Conservation (phyloP, 768 basidiomycete genomes). For the Chlorophyllum brunneum region DNA sequence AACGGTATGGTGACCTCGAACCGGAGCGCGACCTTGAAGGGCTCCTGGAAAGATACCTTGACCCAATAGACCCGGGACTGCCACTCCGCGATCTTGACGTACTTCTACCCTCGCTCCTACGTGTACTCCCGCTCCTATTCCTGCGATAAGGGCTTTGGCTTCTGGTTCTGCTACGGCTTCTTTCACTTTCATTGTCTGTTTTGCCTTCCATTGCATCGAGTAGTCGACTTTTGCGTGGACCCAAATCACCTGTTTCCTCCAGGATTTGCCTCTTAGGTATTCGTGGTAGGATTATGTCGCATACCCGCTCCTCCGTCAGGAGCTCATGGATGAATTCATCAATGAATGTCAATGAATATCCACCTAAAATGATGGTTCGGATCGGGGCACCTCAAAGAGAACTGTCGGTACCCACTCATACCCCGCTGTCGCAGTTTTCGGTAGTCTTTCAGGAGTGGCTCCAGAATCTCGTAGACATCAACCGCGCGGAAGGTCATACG, state of each 20-base stretch:
- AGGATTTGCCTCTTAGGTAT: constrained; percentile 79
- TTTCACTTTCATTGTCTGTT: constrained; percentile 47
- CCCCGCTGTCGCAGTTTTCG: constrained; percentile 80
- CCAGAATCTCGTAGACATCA: constrained; percentile 90
- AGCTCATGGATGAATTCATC: constrained; percentile 90
- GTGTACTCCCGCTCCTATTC: constrained; percentile 25
- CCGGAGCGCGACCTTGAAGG: constrained; percentile 50
- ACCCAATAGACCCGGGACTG: constrained; percentile 30
- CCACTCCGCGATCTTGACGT: constrained; percentile 21
- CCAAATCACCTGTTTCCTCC: constrained; percentile 90
- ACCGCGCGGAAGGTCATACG: constrained; percentile 90
- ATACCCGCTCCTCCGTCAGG: constrained; percentile 86
- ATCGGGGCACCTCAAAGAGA: not conserved
- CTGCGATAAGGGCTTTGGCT: constrained; percentile 16
- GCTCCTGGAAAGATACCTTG: constrained; percentile 64
- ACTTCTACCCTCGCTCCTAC: constrained; percentile 31
- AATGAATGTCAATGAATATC: constrained; percentile 82
- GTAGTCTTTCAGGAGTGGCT: constrained; percentile 93
- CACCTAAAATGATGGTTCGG: constrained; percentile 44
- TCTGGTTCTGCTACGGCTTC: constrained; percentile 31
- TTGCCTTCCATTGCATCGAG: constrained; percentile 83
- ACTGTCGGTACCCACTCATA: constrained; percentile 52
- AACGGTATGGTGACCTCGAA: constrained; percentile 37
- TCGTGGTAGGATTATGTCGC: constrained; percentile 94
- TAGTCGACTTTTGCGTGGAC: constrained; percentile 81